phyloP scores from a whole-genome alignment of 495 filamentous ascomycete genomes.

The Neohortaea acidophila region DNA sequence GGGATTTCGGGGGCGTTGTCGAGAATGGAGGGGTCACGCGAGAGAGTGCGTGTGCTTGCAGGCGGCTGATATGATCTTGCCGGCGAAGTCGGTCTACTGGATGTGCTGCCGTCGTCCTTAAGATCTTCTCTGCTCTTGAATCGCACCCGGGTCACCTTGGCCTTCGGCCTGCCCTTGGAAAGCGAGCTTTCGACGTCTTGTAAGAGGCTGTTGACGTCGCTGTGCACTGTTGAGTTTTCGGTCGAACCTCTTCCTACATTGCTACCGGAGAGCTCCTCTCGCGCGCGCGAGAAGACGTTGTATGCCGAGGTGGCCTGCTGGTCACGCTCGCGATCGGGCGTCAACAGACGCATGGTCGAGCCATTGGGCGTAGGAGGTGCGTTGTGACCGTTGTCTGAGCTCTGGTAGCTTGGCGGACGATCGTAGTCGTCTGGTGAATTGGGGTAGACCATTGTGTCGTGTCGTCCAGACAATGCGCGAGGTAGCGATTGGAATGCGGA shows the following conservation, averaged over 20 bases:
- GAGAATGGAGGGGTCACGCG: conserved; percentile 41
- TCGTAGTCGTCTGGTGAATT: conserved; percentile 11
- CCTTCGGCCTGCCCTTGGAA: conserved; percentile 7
- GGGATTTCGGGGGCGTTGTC: conserved; percentile 40
- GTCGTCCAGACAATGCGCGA: neutral
- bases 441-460: conserved; percentile 6
- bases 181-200: conserved; percentile 16
- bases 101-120: conserved; percentile 18
- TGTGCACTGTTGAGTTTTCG: conserved; percentile 5
- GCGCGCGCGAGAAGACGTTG: conserved; percentile 8
- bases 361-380: conserved; percentile 29
- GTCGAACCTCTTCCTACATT: neutral
- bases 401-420: conserved; percentile 13
- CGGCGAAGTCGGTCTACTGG: conserved; percentile 22
- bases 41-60: conserved; percentile 22
- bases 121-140: conserved; percentile 15
- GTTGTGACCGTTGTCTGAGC: conserved; percentile 16
- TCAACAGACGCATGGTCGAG: conserved; percentile 47
- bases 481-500: conserved; percentile 17
- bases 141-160: conserved; percentile 19
- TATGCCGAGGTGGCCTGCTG: conserved; percentile 8
- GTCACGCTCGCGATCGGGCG: conserved; percentile 33
- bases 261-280: conserved; percentile 6
- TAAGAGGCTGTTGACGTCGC: conserved; percentile 15
- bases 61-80: conserved; percentile 29